Base-by-base conservation (phyloP, 495 filamentous ascomycete species). In the Penicillium paxilli region DNA sequence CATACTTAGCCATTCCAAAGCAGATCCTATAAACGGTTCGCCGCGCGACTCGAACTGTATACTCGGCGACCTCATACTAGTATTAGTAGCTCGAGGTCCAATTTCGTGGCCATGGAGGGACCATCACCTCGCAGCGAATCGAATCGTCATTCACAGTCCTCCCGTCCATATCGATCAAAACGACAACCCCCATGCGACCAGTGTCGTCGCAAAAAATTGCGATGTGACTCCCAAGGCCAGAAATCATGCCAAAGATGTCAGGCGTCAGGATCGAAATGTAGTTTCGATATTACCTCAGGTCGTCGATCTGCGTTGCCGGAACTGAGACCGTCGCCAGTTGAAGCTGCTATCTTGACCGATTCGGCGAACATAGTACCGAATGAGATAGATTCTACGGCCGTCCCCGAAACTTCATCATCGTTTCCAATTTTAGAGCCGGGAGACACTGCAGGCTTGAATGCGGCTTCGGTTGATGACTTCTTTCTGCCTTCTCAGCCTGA, bases 141-240 rank as follows among this genome's bases (percentile, higher is more conserved):
- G 20, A 42, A 42, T 42, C 40, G 19, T 40, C 47, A 50, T 44
- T 16, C 11, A n/a, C 30, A 40, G 20, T 30, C 44, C 26, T 20
- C 47, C 14, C 57, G 57, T 5, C 57, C 57, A 14, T 60, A 60
- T 19, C 57, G 57, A 3, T 60, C 57, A 47, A 60, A 60, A 42
- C 47, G 53, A 12, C 46, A 55, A 25, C 35, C 52, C 14, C 57
- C 57, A 1, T 60, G 57, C 21, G 57, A 60, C 44, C 52, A 54
- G 26, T 60, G 57, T 37, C 51, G 57, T 26, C 41, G 46, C 16
- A 52, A 51, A 16, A 60, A 60, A 17, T 32, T 60, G 40, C 19
- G 52, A 12, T 60, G 57, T 30, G 21, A 45, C 7, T 5, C 48
- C 9, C 19, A 38, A 14, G 22, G 30, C 28, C 26, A 21, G 2